phyloP scores from a whole-genome alignment of 805 yeast genomes.

The Maudiozyma pseudohumilis region DNA sequence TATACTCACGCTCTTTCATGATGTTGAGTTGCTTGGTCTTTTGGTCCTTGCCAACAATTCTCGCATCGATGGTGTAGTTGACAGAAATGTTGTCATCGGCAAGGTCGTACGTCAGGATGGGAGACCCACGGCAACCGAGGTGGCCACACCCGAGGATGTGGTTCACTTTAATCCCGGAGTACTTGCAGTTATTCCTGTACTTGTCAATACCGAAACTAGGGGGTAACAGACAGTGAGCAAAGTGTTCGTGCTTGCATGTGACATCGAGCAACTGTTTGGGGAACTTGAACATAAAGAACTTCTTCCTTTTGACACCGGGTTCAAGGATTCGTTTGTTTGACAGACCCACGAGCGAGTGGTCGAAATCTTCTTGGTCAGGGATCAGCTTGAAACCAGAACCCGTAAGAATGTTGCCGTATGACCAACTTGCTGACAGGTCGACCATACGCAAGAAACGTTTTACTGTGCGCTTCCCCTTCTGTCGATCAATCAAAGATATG shows the following conservation, averaged over 20 bases:
- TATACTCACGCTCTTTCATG: constrained; percentile 15
- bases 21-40: constrained; percentile 14
- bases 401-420: constrained; percentile 36
- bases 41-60: constrained; percentile 38
- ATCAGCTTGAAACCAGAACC: constrained; percentile 33
- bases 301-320: constrained; percentile 43
- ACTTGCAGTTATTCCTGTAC: constrained; percentile 17
- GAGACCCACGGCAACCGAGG: constrained; percentile 40
- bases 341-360: constrained; percentile 31
- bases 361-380: constrained; percentile 18
- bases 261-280: constrained; percentile 45
- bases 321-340: constrained; percentile 35
- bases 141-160: constrained; percentile 48
- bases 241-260: constrained; percentile 36
- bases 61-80: constrained; percentile 45
- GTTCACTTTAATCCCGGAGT: constrained; percentile 21
- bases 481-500: constrained; percentile 26
- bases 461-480: constrained; percentile 27
- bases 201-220: constrained; percentile 34
- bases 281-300: constrained; percentile 46
- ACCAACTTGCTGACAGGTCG: constrained; percentile 45
- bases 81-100: constrained; percentile 31
- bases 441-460: constrained; percentile 44
- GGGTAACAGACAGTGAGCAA: constrained; percentile 28
- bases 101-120: constrained; percentile 41